Percentiles rank a stretch among this genome's conserved stretches.
Evolutionary conservation across 371 early-diverging fungal genomes (phyloP).

Genomic region (Saksenaea oblongispora): DNA sequence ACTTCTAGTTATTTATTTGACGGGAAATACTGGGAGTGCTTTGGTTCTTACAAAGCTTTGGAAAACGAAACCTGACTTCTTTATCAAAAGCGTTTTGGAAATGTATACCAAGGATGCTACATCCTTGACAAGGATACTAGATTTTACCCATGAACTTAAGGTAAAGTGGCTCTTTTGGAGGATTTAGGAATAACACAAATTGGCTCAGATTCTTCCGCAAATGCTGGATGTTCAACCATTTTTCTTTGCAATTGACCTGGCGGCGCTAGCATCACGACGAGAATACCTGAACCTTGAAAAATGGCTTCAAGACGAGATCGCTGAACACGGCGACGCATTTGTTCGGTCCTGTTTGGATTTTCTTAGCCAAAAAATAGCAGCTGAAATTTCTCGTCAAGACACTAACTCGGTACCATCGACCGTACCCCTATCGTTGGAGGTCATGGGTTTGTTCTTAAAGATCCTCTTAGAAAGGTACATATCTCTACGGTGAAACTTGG

Average conservation of each 20-base stretch:
- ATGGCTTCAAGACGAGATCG: slow-evolving; percentile 81
- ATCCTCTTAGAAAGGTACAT: slow-evolving; percentile 63
- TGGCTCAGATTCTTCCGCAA: slow-evolving; percentile 63
- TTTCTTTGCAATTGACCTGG: slow-evolving; percentile 81
- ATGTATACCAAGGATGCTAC: slow-evolving; percentile 76
- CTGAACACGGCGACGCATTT: slow-evolving; percentile 69
- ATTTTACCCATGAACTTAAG: slow-evolving; percentile 83
- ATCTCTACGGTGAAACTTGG: neutral
- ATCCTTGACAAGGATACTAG: slow-evolving; percentile 73
- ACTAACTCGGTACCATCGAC: slow-evolving; percentile 39
- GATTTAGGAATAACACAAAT: neutral
- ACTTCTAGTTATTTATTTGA: slow-evolving; percentile 68
- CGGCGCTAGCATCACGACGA: slow-evolving; percentile 79
- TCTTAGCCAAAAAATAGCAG: slow-evolving; percentile 66
- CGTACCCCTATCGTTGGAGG: slow-evolving; percentile 69
- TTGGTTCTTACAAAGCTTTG: slow-evolving; percentile 79
- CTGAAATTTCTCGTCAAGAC: slow-evolving; percentile 46
- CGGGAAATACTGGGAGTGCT: slow-evolving; percentile 66
- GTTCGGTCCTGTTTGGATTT: slow-evolving; percentile 78
- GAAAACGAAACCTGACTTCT: slow-evolving; percentile 64
- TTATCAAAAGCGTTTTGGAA: slow-evolving; percentile 70
- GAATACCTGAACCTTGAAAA: slow-evolving; percentile 86
- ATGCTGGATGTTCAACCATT: slow-evolving; percentile 75
- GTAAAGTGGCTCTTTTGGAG: slow-evolving; percentile 33
- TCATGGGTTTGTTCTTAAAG: slow-evolving; percentile 69